Evolutionary conservation across 371 early-diverging fungal species (phyloP).

Genomic region (Mortierella sp.): DNA sequence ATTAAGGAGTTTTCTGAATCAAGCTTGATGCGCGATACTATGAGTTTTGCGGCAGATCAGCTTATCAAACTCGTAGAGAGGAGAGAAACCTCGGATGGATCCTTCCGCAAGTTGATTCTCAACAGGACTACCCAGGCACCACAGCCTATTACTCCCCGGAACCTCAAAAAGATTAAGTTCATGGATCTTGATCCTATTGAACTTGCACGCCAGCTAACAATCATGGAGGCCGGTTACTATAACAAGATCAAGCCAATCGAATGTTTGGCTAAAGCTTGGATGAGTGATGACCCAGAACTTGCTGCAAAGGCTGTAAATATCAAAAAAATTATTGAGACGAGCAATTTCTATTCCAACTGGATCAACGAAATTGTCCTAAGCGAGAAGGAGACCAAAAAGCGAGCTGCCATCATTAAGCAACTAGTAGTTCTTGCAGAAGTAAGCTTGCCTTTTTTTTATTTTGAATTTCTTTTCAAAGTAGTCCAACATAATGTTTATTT

Average conservation of each 20-base stretch:
- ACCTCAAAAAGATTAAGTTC: conserved; percentile 75
- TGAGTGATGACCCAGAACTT: conserved; percentile 72
- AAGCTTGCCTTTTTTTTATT: conserved; percentile 20
- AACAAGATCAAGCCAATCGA: conserved; percentile 88
- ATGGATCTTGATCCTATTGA: conserved; percentile 93
- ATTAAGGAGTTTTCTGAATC: conserved; percentile 75
- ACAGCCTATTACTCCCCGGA: conserved; percentile 79
- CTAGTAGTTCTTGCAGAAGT: conserved; percentile 88
- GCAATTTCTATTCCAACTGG: conserved; percentile 79
- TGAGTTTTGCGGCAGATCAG: conserved; percentile 77
- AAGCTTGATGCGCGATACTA: conserved; percentile 78
- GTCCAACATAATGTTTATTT: neutral
- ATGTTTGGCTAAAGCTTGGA: conserved; percentile 92
- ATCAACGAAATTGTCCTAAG: conserved; percentile 82
- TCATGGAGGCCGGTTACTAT: conserved; percentile 88
- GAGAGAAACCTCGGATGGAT: conserved; percentile 71
- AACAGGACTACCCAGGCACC: conserved; percentile 73
- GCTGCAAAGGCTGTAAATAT: conserved; percentile 71
- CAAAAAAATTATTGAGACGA: conserved; percentile 82
- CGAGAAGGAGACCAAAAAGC: conserved; percentile 82
- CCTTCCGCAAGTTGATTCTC: conserved; percentile 71
- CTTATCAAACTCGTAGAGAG: conserved; percentile 78
- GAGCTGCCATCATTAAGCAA: conserved; percentile 84
- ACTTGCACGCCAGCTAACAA: conserved; percentile 93
- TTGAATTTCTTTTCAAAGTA: neutral